Evolutionary conservation across 2,329 filamentous ascomycete species (phyloP), one percentile per base, ranked within the genome.

Genomic region (Aspergillus tamarii): DNA sequence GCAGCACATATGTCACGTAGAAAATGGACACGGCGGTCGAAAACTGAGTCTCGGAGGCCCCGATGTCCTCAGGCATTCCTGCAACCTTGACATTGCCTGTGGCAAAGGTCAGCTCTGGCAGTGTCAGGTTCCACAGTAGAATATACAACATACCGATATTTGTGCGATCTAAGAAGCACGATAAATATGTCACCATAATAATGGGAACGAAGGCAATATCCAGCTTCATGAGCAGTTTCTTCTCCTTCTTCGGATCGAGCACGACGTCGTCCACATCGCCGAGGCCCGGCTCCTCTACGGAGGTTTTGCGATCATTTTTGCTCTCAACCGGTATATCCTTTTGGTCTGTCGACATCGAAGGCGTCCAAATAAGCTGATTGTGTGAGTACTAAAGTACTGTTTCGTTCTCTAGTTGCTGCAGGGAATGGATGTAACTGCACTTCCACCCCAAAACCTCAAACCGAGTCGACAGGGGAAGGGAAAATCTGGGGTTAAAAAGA

Each of bases 131-230:
- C n/a, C n/a, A 0, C 19, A 8, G 26, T 21, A 23, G n/a, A 7
- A 23, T 4, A 0, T 19, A 52, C 2, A 3, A 14, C 60, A 26
- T 67, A 78, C 82, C 82, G 45, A 87, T 85, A 66, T 85, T 85
- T 23, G 79, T 78, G 60, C 86, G 80, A 72, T 88, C 86, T 46
- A 87, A 76, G 68, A 85, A 86, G 64, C 82, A 85, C 4, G 81
- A 79, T 23, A 88, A 69, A 65, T 86, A 88, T 5, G 87, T 79
- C 54, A 85, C 72, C 80, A 85, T 86, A 63, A 87, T 83, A 60
- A 87, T 81, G 0, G 83, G 84, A 5, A 81, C 79, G 57, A 85
- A 81, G 4, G 77, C 78, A 4, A 80, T 52, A 60, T 85, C 84
- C 12, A 85, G 73, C 63, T 85, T 85, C 23, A 75, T 70, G 6